phyloP scores from a whole-genome alignment of 306 rosid species.

The Prunus padus region DNA sequence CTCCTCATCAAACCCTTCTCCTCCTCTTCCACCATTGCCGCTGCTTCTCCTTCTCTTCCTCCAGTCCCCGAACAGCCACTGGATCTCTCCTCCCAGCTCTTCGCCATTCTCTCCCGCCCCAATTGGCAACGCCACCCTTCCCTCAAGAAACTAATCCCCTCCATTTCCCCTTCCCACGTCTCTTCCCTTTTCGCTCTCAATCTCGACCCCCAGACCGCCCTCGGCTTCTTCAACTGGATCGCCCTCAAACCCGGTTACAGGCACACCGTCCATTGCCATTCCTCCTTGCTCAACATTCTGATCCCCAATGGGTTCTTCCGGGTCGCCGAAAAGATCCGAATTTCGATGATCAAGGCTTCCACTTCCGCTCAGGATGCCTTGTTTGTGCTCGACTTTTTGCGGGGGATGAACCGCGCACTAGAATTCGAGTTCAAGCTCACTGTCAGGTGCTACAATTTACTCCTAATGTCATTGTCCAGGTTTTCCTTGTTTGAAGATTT shows the following conservation, averaged over 20 bases:
- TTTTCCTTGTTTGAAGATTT: slow-evolving; percentile 56
- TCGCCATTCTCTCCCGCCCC: slow-evolving; percentile 52
- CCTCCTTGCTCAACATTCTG: slow-evolving; percentile 52
- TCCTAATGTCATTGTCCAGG: slow-evolving; percentile 49
- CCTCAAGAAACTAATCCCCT: slow-evolving; percentile 42
- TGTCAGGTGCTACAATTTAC: slow-evolving; percentile 60
- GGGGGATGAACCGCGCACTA: slow-evolving; percentile 38
- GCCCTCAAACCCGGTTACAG: slow-evolving; percentile 36
- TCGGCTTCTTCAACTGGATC: slow-evolving; percentile 70
- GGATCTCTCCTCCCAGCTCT: slow-evolving; percentile 50
- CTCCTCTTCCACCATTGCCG: not conserved
- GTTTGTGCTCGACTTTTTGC: slow-evolving; percentile 47
- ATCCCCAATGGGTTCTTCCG: slow-evolving; percentile 44
- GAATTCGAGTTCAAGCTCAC: slow-evolving; percentile 44
- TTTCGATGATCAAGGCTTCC: slow-evolving; percentile 58
- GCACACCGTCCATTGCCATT: slow-evolving; percentile 50
- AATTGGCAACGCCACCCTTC: slow-evolving; percentile 64
- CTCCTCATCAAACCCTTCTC: slow-evolving; percentile 23
- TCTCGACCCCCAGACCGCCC: slow-evolving; percentile 60
- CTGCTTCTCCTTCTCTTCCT: slow-evolving; percentile 18
- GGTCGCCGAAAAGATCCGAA: slow-evolving; percentile 60
- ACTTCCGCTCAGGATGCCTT: slow-evolving; percentile 35
- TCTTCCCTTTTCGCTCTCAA: slow-evolving; percentile 51
- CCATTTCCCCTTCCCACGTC: slow-evolving; percentile 52
- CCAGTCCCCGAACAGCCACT: not conserved